phyloP scores from a whole-genome alignment of 352 stramenopile species.

The Blastocystis sp. region DNA sequence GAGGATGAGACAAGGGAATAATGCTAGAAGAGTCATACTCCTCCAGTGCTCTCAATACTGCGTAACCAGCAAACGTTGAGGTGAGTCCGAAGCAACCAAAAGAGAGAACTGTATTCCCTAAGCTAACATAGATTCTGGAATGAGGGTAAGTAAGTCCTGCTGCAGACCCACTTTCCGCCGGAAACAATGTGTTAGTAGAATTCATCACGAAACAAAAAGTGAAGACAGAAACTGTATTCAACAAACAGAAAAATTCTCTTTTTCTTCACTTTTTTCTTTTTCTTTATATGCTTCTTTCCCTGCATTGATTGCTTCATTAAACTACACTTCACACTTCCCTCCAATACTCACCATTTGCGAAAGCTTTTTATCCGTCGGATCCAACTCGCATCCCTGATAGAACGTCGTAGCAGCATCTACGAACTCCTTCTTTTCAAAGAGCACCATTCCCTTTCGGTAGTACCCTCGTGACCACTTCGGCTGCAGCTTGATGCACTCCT shows the following conservation, averaged over 20 bases:
- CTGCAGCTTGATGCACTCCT: conserved; percentile 29
- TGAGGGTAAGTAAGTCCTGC: neutral
- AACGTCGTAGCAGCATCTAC: conserved; percentile 38
- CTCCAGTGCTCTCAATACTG: neutral
- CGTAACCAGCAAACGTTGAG: conserved; percentile 10
- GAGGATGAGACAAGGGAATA: conserved; percentile 8
- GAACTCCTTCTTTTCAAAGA: conserved; percentile 24
- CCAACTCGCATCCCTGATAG: conserved; percentile 51
- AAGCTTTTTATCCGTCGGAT: neutral
- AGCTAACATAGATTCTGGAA: conserved; percentile 26
- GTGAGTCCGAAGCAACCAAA: conserved; percentile 22
- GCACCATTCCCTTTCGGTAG: conserved; percentile 61
- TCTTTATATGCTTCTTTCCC: conserved; percentile 19
- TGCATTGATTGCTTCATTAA: neutral
- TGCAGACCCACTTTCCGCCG: too few species aligned
- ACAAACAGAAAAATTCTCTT: conserved; percentile 9
- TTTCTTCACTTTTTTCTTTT: neutral
- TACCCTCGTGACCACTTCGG: conserved; percentile 30
- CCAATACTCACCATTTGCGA: conserved; percentile 19
- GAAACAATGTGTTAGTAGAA: neutral
- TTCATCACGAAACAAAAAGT: neutral
- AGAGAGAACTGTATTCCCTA: conserved; percentile 28
- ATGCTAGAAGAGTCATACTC: neutral
- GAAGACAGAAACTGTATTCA: neutral
- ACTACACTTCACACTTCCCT: neutral